Evolutionary conservation across 208 protist genomes (phyloP), one percentile per base, ranked within the genome.

Genomic region (Crithidia expoeki): DNA sequence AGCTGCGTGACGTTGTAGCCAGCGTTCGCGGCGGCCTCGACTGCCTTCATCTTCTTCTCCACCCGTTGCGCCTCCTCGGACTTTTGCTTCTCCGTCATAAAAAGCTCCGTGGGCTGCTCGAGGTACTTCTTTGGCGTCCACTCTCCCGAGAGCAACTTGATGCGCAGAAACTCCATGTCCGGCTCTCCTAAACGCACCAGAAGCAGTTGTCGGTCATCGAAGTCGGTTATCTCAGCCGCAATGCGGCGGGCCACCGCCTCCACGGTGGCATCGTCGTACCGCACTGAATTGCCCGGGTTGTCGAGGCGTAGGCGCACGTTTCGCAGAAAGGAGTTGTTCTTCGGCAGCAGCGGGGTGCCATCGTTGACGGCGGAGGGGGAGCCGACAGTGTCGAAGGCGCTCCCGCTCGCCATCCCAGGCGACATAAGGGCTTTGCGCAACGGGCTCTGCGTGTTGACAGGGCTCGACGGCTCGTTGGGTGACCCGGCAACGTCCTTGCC

Each of bases 1-100:
- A 96, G 68, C 6, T 67, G 59, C 4, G 89, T 91, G 23, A 82
- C 32, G 70, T 83, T 81, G 12, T 89, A 23, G 19, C 74, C 77
- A 21, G 84, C 85, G 12, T 76, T 61, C 27, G 83, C 64, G 12
- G 78, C 76, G 19, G 81, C 76, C 59, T 99, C 98, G 42, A 96
- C 74, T 3, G 94, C 92, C 34, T 89, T 76, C 66, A 98, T 80
- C 16, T 94, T 81, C 25, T 82, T 53, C 83, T 81, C 86, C 47
- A 98, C 84, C n/a, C 97, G 86, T 36, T 84, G 84, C 68, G 80
- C 70, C 68, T 98, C 78, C 36, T 89, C 85, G 11, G 90, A 78
- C 59, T 90, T 86, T 79, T 98, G 97, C n/a, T 92, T 62, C 19
- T 94, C 84, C 62, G 99, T 99, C 16, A 98, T 59, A 23, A 98